Conservation (phyloP, 768 basidiomycete species). For the Dioszegia hungarica region DNA sequence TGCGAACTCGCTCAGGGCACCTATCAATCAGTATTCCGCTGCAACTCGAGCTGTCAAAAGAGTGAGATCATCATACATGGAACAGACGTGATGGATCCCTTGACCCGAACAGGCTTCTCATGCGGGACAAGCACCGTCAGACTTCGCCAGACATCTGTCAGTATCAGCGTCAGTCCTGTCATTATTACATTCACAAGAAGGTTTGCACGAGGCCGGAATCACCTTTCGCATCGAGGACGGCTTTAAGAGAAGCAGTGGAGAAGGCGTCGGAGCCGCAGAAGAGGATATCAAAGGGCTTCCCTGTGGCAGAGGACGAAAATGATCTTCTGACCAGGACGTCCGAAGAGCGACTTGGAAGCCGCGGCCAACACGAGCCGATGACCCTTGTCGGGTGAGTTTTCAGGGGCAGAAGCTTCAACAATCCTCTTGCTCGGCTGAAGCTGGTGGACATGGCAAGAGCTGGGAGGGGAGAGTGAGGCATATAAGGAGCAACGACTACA, state of each 20-base stretch:
- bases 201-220: conserved; percentile 14
- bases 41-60: neutral
- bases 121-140: conserved; percentile 69
- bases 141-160: conserved; percentile 68
- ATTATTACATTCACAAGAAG: neutral
- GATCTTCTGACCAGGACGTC: too few species aligned
- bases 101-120: conserved; percentile 60
- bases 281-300: conserved; percentile 53
- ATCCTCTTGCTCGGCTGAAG: too few species aligned
- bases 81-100: conserved; percentile 7
- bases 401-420: too few species aligned
- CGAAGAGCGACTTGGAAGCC: too few species aligned
- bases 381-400: too few species aligned
- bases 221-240: conserved; percentile 65
- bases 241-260: conserved; percentile 67
- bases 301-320: neutral
- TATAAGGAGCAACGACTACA: too few species aligned
- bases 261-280: conserved; percentile 88
- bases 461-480: too few species aligned
- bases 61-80: too few species aligned
- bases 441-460: too few species aligned
- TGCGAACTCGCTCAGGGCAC: conserved; percentile 65
- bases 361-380: too few species aligned
- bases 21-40: conserved; percentile 50
- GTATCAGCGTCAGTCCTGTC: neutral